Evolutionary conservation across 495 filamentous ascomycete species (phyloP).

Genomic region (Penicillium steckii): DNA sequence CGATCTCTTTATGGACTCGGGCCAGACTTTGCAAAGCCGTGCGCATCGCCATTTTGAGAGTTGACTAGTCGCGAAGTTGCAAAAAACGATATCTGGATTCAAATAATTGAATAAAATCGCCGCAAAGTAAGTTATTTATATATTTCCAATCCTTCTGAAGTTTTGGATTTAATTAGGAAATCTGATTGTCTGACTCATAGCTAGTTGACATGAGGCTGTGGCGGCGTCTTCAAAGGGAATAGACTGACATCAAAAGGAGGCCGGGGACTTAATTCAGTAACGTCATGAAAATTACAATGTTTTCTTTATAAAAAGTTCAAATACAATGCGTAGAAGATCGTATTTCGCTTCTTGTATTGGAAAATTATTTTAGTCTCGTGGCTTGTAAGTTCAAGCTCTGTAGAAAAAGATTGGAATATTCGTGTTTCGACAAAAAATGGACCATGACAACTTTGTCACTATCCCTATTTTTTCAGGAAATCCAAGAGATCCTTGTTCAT

Average conservation of each 20-base stretch:
- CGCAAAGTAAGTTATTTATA: not conserved
- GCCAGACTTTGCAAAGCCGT: not conserved
- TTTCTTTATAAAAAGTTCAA: no score
- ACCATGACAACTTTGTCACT: no score
- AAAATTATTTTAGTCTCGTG: no score
- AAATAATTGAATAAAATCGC: not conserved
- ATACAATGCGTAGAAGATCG: no score
- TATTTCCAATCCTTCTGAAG: not conserved
- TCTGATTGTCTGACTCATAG: not conserved
- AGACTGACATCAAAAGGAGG: no score
- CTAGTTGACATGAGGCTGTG: not conserved
- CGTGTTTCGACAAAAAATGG: no score
- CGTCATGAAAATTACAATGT: no score
- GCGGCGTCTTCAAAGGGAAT: not conserved
- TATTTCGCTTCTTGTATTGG: no score
- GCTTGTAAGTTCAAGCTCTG: no score
- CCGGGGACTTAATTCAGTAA: no score
- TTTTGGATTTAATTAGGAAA: no score
- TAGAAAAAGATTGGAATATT: not conserved
- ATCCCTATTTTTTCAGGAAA: no score
- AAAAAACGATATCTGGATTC: not conserved
- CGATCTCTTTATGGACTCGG: conserved; percentile 5
- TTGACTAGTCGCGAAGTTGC: not conserved
- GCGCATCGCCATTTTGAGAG: not conserved
- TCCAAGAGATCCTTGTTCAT: conserved; percentile 37